Evolutionary conservation across 2,329 filamentous ascomycete genomes (phyloP).

Genomic region (Cercospora sp.): DNA sequence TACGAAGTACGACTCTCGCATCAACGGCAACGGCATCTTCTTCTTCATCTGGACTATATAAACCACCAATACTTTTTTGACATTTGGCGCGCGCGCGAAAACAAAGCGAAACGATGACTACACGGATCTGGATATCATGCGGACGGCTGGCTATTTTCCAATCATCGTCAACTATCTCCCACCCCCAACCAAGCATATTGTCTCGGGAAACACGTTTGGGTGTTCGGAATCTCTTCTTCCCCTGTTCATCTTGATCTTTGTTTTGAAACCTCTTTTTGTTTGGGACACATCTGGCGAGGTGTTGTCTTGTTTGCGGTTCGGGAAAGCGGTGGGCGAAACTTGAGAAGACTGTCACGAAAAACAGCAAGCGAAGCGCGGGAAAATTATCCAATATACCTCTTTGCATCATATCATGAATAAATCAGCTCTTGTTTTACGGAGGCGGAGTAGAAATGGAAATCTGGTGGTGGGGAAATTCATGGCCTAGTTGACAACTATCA

Average conservation of each 20-base stretch:
- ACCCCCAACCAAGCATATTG: neutral
- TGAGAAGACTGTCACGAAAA: neutral
- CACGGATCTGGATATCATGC: constrained; percentile 2
- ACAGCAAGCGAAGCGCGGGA: neutral
- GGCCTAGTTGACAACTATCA: neutral
- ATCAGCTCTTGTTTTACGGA: neutral
- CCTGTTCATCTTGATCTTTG: neutral
- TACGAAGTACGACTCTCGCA: constrained; percentile 27
- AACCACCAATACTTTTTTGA: neutral
- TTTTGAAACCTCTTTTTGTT: neutral
- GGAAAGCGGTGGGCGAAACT: neutral
- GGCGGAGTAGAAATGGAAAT: neutral
- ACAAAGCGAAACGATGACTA: constrained; percentile 1
- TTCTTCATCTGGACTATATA: constrained; percentile 17
- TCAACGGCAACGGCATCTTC: constrained; percentile 26
- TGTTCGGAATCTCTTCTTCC: neutral
- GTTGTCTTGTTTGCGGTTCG: neutral
- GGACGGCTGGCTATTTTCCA: constrained; percentile 1
- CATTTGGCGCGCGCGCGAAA: neutral
- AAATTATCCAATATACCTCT: neutral
- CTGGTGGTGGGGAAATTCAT: neutral
- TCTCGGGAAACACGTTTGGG: neutral
- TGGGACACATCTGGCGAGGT: neutral
- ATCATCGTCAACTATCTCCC: neutral
- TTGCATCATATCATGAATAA: neutral